Conservation (phyloP, 2,329 filamentous ascomycete genomes). For the Fusarium torreyae region DNA sequence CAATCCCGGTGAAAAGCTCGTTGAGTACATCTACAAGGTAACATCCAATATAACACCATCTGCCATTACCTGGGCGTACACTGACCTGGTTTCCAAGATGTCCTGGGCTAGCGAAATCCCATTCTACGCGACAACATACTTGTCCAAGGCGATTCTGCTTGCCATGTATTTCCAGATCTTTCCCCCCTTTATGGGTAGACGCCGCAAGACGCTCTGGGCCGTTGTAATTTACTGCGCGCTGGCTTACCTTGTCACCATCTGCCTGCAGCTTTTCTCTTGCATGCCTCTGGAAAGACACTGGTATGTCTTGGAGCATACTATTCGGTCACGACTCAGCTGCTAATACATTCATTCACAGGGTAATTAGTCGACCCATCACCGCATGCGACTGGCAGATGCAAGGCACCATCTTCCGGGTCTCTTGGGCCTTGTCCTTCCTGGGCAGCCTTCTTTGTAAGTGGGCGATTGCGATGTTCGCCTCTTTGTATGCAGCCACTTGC, state of each 20-base stretch:
- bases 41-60: accelerated
- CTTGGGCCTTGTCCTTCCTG: conserved; percentile 35
- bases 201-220: conserved; percentile 27
- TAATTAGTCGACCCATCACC: conserved; percentile 21
- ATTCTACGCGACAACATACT: conserved; percentile 33
- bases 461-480: accelerated
- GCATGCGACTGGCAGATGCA: conserved; percentile 31
- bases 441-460: conserved; percentile 33
- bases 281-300: conserved; percentile 36
- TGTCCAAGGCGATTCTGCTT: conserved; percentile 32
- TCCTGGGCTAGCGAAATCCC: conserved; percentile 41
- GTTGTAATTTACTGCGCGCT: conserved; percentile 16
- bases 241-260: conserved; percentile 21
- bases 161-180: conserved; percentile 34
- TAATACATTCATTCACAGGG: conserved; percentile 1
- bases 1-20: conserved; percentile 9
- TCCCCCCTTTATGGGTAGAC: conserved; percentile 27
- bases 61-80: accelerated
- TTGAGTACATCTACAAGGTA: conserved; percentile 42
- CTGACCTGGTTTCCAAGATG: conserved; percentile 17
- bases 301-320: conserved; percentile 6
- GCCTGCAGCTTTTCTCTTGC: conserved; percentile 37
- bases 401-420: conserved; percentile 28
- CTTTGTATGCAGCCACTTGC: neutral
- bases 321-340: neutral